Evolutionary conservation across 208 protist genomes (phyloP), one percentile per base, ranked within the genome.

Genomic region (Leishmania mexicana): DNA sequence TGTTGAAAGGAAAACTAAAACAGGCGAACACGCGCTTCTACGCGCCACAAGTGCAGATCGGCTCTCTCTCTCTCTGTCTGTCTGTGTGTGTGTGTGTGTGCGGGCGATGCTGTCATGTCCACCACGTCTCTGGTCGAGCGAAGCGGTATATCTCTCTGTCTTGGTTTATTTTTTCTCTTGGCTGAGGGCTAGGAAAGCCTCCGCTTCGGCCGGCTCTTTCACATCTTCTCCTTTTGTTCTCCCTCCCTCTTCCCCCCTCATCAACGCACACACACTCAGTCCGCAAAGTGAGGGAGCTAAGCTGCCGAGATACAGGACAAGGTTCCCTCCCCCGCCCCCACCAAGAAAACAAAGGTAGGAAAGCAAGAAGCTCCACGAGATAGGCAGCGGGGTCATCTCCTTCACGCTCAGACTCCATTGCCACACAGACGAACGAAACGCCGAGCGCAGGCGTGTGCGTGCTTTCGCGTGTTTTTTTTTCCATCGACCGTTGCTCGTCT

Each of bases 81-180:
- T 60, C 1, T 60, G 3, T n/a, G 21, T 60, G 57, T n/a, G 21
- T 24, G 57, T n/a, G 24, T 60, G 62, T 68, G 28, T 13, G 31
- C 13, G 31, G 28, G 62, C 8, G 31, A 2, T 68, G 62, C 62
- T 40, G 13, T 40, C 62, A 28, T 78, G 42, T 71, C 35, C 75
- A 38, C 60, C 31, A n/a, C 62, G 49, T 80, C 47, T 28, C 42
- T 77, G 38, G 40, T 57, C 38, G 13, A 42, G 76, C 45, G 40
- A 49, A 40, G 45, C 51, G 38, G 5, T 83, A 11, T 77, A 67
- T 57, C 28, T 84, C 35, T 74, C 70, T 70, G 54, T 83, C 24
- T 73, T 58, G 38, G 8, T 38, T 38, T 38, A 5, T 67, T 31
- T n/a, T 13, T 21, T 10, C 28, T 31, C 57, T 21, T 54, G 17